These are phyloP conservation scores for Clonostachys rhizophaga DNA, from an alignment of 2,329 filamentous ascomycete species.

Conservation along the genomic window DNA sequence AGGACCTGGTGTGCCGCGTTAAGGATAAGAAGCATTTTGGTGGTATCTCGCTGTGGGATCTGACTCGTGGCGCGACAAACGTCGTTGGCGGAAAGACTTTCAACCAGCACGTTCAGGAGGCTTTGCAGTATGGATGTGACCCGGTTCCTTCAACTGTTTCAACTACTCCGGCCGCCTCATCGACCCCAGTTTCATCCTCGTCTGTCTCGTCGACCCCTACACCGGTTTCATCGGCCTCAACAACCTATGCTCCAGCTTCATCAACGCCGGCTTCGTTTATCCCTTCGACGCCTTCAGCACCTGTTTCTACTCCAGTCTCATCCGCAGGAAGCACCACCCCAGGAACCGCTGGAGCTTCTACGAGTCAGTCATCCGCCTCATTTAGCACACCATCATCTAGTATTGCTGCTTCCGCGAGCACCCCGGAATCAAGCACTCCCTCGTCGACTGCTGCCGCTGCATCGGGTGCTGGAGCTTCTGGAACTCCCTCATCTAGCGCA, in stretches of 20 bases:
- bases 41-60: constrained; percentile 41
- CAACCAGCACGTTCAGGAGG: constrained; percentile 26
- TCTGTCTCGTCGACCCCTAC: not conserved
- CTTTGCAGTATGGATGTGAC: constrained; percentile 28
- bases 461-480: too few relatives aligned
- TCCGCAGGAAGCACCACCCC: constrained; percentile 5
- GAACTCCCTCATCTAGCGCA: too few relatives aligned
- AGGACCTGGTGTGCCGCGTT: constrained; percentile 30
- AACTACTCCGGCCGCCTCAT: not conserved
- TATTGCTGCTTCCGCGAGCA: not conserved
- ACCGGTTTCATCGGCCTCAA: not conserved
- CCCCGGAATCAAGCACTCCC: too few relatives aligned
- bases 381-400: constrained; percentile 1
- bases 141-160: constrained; percentile 12
- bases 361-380: not conserved
- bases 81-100: constrained; percentile 24
- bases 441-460: too few relatives aligned
- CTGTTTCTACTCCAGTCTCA: constrained; percentile 1
- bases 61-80: constrained; percentile 24
- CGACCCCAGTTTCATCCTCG: not conserved
- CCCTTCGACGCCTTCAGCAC: not conserved
- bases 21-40: constrained; percentile 31
- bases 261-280: constrained; percentile 1
- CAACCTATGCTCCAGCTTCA: constrained; percentile 3
- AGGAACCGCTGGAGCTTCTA: constrained; percentile 3